Percentiles rank a stretch among this genome's conserved stretches.
Evolutionary conservation across 2,329 filamentous ascomycete species (phyloP).

Genomic region (Alternaria triticimaculans): DNA sequence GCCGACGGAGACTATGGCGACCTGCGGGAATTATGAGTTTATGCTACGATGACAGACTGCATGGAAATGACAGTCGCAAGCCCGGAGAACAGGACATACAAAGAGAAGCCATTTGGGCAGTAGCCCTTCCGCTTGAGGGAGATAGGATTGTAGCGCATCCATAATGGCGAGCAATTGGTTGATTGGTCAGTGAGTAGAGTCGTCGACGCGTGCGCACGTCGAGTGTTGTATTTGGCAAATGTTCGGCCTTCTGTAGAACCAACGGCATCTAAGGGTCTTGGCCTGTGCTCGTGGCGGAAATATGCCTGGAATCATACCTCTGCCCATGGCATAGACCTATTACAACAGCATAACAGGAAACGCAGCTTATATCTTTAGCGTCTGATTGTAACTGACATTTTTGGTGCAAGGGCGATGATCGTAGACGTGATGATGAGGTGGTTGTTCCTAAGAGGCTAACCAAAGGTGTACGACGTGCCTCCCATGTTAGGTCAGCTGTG

Average conservation of each 20-base stretch:
- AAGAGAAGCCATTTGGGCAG: conserved; percentile 71
- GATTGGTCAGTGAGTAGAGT: neutral
- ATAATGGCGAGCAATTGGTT: conserved; percentile 24
- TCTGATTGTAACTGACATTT: neutral
- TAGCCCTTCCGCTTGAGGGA: conserved; percentile 58
- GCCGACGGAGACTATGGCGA: conserved; percentile 79
- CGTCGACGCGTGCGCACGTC: neutral
- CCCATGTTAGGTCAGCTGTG: neutral
- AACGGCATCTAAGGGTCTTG: neutral
- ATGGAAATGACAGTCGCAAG: neutral
- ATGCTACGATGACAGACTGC: neutral
- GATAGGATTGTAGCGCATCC: conserved; percentile 46
- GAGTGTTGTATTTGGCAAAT: neutral
- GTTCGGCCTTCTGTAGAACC: neutral
- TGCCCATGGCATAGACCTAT: neutral
- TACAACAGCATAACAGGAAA: neutral
- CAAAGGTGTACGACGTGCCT: neutral
- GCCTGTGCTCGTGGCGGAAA: conserved; percentile 4
- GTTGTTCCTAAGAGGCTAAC: neutral
- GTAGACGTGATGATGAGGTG: neutral
- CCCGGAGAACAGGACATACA: conserved; percentile 51
- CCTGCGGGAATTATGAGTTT: conserved; percentile 56
- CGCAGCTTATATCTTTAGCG: neutral
- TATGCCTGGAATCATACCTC: neutral
- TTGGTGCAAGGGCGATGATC: neutral